Evolutionary conservation across 2,329 filamentous ascomycete genomes (phyloP), one percentile per base, ranked within the genome.

Genomic region (Penicillium crustosum): DNA sequence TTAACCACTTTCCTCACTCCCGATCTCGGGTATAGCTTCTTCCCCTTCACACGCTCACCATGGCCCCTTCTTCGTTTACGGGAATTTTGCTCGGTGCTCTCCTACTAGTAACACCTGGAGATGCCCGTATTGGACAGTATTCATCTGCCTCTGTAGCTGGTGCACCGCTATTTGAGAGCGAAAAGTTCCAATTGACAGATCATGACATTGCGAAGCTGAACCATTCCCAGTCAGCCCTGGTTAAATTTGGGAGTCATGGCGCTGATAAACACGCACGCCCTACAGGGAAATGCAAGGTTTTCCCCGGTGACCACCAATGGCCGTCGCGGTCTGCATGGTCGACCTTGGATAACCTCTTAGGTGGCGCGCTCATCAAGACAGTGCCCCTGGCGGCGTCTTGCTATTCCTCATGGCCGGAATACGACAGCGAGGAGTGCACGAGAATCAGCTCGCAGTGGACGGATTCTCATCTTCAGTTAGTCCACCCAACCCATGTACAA

Each of bases 321-420:
- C 69, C 69, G 0, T 61, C 60, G 5, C 12, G 45, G 8, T 45
- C 39, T 7, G 57, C 59, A n/a, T 72, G 70, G 70, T 53, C 53
- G 4, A 23, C 64, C 9, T 65, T 72, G n/a, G 62, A 70, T 48
- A 21, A 53, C 0, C 21, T 68, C 6, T 54, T 69, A 9, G 68
- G 63, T 9, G 62, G 61, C 13, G 59, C 68, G 1, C 60, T 72
- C 4, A 63, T 68, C 25, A 66, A 69, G 25, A 70, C 63, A 1
- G 68, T 70, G 7, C 69, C 69, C 10, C 56, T 70, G 23, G 69
- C 68, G 1, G 62, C 68, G 1, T 57, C 65, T 5, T 72, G 68
- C 47, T 71, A 70, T 23, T 61, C 59, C 1, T 62, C 61, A 1
- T 69, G 66, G 65, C 58, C 63, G 1, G 58, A 66, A 27, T 71